Base-by-base conservation (phyloP, 108 stramenopile genomes). In the Aurantiochytrium sp. region DNA sequence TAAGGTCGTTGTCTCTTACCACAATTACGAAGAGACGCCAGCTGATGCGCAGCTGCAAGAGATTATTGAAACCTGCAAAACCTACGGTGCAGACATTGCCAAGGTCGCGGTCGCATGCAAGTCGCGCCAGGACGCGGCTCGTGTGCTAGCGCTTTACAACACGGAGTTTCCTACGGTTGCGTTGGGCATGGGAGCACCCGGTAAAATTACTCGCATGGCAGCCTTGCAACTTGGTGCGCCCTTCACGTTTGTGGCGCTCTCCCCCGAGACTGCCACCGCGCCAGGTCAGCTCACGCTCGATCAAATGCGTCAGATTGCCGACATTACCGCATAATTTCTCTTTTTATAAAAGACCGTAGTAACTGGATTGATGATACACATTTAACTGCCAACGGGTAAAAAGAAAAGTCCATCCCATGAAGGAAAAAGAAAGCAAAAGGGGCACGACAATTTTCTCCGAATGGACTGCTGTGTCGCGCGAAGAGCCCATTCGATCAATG, bases 271-370 rank as follows among this genome's bases (percentile, higher is more conserved):
- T 21, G 73, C 73, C 23, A 83, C 73, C 10, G 73, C 73, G 73
- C 73, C 73, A 5, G 73, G 73, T n/a, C 73, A 83, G 73, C 73
- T 83, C 49, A 83, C 73, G 49, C 73, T 83, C 47, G 47, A 83
- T 0, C 73, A 83, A 43, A 83, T 83, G 73, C 73, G 73, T 43
- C 5, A 51, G 21, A 83, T 83, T 55, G 55, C 10, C 55, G 55
- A 55, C 10, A 55, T 64, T 25, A 21, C 35, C 19, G 12, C 60
- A 21, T 10, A 10, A 64, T 25, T 10, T 8, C 35, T 28, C 28
- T 0, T 28, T 28, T 28, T 28, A 28, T 28, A 28, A 28, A 28
- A 28, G 28, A 28, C 28, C 28, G 28, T 28, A 28, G 28, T 28
- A 28, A 28, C 28, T 28, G 28, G 28, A 28, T 28, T 28, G 28